Evolutionary conservation across 225 moss, liverwort and hornwort species (phyloP).

Genomic region (Anthoceros angustus): DNA sequence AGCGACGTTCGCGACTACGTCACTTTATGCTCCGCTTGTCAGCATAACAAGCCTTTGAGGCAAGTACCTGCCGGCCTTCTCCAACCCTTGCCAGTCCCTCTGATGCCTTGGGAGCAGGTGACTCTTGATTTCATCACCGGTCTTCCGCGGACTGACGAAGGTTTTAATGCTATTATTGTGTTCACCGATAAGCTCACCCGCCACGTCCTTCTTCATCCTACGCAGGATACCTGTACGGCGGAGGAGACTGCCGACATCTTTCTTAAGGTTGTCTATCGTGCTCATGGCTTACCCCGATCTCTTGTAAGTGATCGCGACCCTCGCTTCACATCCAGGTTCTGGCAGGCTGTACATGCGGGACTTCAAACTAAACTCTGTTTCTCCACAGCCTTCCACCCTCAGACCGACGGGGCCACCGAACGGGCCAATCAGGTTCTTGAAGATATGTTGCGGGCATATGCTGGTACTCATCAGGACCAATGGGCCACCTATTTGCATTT

Average conservation of each 20-base stretch:
- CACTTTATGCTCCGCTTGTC: not conserved
- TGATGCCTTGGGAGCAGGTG: not conserved
- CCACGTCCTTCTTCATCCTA: not conserved
- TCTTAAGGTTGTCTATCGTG: not conserved
- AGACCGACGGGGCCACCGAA: too few species aligned
- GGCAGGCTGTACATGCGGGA: not conserved
- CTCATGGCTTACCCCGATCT: not conserved
- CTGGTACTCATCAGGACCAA: too few species aligned
- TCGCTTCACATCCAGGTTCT: not conserved
- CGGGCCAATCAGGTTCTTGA: too few species aligned
- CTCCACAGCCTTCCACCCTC: not conserved
- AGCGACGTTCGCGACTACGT: not conserved
- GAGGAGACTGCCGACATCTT: not conserved
- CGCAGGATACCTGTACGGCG: not conserved
- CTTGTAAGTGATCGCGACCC: not conserved
- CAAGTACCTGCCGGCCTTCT: not conserved
- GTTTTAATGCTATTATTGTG: not conserved
- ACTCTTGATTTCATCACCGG: not conserved
- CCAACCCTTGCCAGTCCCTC: not conserved
- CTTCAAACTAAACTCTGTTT: not conserved
- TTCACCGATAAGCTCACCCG: too few species aligned
- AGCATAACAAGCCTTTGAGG: not conserved
- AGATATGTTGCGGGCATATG: too few species aligned
- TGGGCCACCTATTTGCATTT: too few species aligned
- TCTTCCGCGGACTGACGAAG: not conserved